phyloP scores from a whole-genome alignment of 2,329 filamentous ascomycete species.

The Apiospora sp. region DNA sequence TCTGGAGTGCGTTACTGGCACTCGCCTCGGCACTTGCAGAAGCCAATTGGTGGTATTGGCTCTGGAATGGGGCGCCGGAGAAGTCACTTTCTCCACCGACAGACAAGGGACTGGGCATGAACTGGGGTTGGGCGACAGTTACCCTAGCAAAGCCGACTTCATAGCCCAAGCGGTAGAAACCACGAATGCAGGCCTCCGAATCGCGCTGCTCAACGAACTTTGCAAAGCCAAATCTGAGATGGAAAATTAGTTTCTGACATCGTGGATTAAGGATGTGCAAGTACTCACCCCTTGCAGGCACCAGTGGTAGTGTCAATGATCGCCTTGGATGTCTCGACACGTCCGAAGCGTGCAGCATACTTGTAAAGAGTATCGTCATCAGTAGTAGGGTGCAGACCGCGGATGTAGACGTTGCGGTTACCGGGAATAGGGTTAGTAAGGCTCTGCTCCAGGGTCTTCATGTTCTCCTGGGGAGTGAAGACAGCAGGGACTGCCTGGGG shows the following conservation, averaged over 20 bases:
- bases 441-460: conserved; percentile 92
- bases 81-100: not conserved
- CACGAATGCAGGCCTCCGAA: conserved; percentile 95
- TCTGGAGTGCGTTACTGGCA: not conserved
- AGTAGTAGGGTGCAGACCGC: conserved; percentile 92
- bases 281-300: conserved; percentile 89
- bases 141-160: conserved; percentile 97
- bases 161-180: conserved; percentile 92
- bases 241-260: not conserved
- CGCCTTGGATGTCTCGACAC: conserved; percentile 96
- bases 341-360: conserved; percentile 88
- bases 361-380: conserved; percentile 87
- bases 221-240: conserved; percentile 88
- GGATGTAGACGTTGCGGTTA: conserved; percentile 98
- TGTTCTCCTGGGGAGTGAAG: conserved; percentile 82
- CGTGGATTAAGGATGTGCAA: not conserved
- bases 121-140: conserved; percentile 43
- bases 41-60: not conserved
- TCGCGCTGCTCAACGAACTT: conserved; percentile 89
- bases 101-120: conserved; percentile 15
- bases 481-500: conserved; percentile 90
- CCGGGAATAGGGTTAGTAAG: conserved; percentile 90
- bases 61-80: not conserved
- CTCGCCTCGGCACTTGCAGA: conserved; percentile 28
- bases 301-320: conserved; percentile 96